These are phyloP conservation scores for Uronychia binucleata DNA, from an alignment of 73 alveolate genomes.

Conservation along the genomic window DNA sequence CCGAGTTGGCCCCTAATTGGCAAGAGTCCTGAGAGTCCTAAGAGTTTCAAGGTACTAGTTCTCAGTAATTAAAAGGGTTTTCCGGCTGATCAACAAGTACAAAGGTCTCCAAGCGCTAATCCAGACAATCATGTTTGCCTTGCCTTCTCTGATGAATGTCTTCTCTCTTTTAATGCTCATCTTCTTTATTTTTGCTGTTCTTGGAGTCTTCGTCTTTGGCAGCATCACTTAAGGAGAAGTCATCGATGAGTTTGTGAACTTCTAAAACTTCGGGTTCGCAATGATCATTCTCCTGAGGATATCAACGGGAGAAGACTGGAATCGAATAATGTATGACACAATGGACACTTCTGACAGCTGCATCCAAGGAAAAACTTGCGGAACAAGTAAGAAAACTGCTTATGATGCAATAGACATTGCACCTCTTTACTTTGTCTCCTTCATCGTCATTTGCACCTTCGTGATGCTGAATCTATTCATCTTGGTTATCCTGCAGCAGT, in stretches of 20 bases:
- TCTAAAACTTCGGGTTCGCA: slow-evolving; percentile 77
- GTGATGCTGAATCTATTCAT: slow-evolving; percentile 65
- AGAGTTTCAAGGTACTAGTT: slow-evolving; percentile 5
- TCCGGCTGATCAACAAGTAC: slow-evolving; percentile 83
- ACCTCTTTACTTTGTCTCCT: slow-evolving; percentile 47
- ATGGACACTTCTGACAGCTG: slow-evolving; percentile 31
- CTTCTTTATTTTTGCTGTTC: slow-evolving; percentile 89
- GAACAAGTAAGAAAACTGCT: too few species aligned
- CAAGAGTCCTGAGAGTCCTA: slow-evolving; percentile 5
- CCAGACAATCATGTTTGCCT: slow-evolving; percentile 85
- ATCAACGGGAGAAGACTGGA: slow-evolving; percentile 96
- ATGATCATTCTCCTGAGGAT: slow-evolving; percentile 75
- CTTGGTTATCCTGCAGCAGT: slow-evolving; percentile 60
- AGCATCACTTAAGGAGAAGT: slow-evolving; percentile 55
- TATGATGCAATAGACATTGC: too few species aligned
- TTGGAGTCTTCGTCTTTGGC: slow-evolving; percentile 89
- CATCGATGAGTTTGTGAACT: slow-evolving; percentile 76
- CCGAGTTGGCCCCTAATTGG: slow-evolving; percentile 25
- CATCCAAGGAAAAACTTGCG: slow-evolving; percentile 21
- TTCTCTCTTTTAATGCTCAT: slow-evolving; percentile 83
- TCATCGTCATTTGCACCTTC: slow-evolving; percentile 47
- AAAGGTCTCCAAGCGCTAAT: slow-evolving; percentile 85
- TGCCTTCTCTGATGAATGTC: slow-evolving; percentile 92
- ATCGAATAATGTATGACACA: slow-evolving; percentile 72
- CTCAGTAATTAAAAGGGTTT: slow-evolving; percentile 58